phyloP scores from a whole-genome alignment of 139 green algal species.

The Yamagishiella unicocca region DNA sequence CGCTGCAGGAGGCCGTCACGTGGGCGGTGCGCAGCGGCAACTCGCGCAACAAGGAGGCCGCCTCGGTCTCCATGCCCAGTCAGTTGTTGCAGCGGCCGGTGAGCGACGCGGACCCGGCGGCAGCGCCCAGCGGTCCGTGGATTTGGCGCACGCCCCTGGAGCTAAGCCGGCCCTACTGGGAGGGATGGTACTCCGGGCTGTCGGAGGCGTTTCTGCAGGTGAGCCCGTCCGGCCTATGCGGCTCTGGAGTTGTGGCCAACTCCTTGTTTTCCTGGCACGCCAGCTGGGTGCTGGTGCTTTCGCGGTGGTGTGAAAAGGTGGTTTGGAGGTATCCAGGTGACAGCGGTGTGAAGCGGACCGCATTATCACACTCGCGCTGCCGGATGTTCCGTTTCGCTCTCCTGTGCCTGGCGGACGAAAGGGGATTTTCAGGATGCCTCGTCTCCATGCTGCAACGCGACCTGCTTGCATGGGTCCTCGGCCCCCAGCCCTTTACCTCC shows the following conservation, averaged over 20 bases:
- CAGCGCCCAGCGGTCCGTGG: conserved; percentile 49
- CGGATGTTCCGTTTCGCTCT: no score
- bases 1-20: conserved; percentile 63
- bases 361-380: no score
- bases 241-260: no score
- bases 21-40: conserved; percentile 77
- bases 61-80: conserved; percentile 77
- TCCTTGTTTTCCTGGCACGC: conserved; percentile 31
- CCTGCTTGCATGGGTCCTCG: no score
- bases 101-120: not conserved
- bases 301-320: not conserved
- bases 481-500: no score
- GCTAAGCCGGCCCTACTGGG: conserved; percentile 80
- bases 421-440: no score
- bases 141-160: conserved; percentile 84
- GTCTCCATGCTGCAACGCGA: no score
- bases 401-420: no score
- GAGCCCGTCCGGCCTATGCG: no score
- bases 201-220: conserved; percentile 83
- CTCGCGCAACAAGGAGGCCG: conserved; percentile 64
- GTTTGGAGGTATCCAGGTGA: no score
- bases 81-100: conserved; percentile 61
- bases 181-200: conserved; percentile 91
- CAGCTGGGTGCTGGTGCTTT: not conserved
- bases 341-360: no score